Evolutionary conservation across 2,329 filamentous ascomycete species (phyloP).

Genomic region (Curvularia verruculosa): DNA sequence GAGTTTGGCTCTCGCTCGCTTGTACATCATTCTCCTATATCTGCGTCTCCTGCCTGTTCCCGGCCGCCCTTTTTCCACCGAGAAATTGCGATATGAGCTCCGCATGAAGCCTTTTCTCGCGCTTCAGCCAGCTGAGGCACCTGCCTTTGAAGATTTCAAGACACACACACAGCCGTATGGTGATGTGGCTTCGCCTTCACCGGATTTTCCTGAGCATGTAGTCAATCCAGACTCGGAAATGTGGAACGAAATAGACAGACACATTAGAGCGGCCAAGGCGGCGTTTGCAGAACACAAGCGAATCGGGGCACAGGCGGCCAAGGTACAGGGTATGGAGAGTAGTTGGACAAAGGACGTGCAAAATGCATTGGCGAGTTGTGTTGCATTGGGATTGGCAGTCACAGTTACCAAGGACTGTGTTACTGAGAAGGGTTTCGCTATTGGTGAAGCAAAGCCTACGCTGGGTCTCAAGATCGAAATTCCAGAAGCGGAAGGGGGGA

Average conservation of each 20-base stretch:
- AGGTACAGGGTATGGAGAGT: conserved; percentile 45
- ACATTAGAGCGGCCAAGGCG: conserved; percentile 44
- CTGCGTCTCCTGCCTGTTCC: conserved; percentile 59
- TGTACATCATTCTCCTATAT: conserved; percentile 71
- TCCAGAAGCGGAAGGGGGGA: conserved; percentile 43
- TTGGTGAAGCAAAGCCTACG: not conserved
- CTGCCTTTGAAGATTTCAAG: conserved; percentile 67
- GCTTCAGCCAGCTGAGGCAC: conserved; percentile 71
- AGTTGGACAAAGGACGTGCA: conserved; percentile 48
- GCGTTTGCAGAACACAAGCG: conserved; percentile 47
- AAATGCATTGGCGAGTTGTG: conserved; percentile 40
- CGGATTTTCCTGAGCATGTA: conserved; percentile 14
- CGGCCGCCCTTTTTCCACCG: conserved; percentile 69
- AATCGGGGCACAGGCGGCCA: conserved; percentile 40
- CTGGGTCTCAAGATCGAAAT: conserved; percentile 43
- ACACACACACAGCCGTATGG: conserved; percentile 42
- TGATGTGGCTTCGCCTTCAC: conserved; percentile 9
- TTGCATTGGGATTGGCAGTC: conserved; percentile 40
- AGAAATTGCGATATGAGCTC: conserved; percentile 75
- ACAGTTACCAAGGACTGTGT: conserved; percentile 27
- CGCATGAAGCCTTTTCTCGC: conserved; percentile 83
- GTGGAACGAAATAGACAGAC: conserved; percentile 37
- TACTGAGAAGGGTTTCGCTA: not conserved
- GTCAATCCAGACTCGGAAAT: conserved; percentile 14
- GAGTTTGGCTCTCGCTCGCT: conserved; percentile 47